phyloP scores from a whole-genome alignment of 1,139 yeast genomes.

The Magnusiomyces tetraspermus region DNA sequence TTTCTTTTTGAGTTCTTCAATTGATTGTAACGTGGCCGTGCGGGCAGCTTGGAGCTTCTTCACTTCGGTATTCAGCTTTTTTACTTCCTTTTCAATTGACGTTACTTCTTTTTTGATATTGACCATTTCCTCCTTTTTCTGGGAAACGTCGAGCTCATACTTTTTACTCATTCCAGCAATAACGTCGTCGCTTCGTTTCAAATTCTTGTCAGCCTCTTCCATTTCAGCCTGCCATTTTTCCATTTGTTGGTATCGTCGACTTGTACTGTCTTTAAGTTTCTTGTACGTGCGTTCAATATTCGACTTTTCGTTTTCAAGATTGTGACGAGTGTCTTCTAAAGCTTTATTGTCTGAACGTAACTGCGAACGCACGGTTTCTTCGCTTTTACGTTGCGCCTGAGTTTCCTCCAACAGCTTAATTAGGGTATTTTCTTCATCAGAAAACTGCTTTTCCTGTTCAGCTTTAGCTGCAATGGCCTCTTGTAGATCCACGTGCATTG shows the following conservation, averaged over 20 bases:
- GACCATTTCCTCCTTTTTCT: slow-evolving; percentile 5
- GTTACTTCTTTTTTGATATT: slow-evolving; percentile 24
- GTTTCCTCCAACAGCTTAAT: slow-evolving; percentile 37
- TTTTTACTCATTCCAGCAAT: slow-evolving; percentile 1
- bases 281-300: slow-evolving; percentile 26
- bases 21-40: slow-evolving; percentile 18
- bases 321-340: slow-evolving; percentile 38
- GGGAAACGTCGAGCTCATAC: not conserved
- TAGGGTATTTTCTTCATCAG: slow-evolving; percentile 35
- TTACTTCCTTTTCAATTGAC: slow-evolving; percentile 36
- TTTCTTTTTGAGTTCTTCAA: slow-evolving; percentile 17
- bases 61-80: slow-evolving; percentile 21
- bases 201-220: slow-evolving; percentile 16
- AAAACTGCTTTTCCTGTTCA: slow-evolving; percentile 36
- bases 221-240: slow-evolving; percentile 20
- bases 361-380: slow-evolving; percentile 42
- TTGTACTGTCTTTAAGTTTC: slow-evolving; percentile 21
- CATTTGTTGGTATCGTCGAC: slow-evolving; percentile 17
- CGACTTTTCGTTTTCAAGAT: slow-evolving; percentile 30
- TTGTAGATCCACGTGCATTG: slow-evolving; percentile 42
- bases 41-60: slow-evolving; percentile 18
- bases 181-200: slow-evolving; percentile 8
- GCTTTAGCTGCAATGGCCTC: slow-evolving; percentile 36
- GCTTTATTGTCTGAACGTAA: slow-evolving; percentile 42
- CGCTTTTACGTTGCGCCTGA: slow-evolving; percentile 38